These are phyloP conservation scores for Colletotrichum horii DNA, from an alignment of 2,329 filamentous ascomycete genomes.

Conservation along the genomic window DNA sequence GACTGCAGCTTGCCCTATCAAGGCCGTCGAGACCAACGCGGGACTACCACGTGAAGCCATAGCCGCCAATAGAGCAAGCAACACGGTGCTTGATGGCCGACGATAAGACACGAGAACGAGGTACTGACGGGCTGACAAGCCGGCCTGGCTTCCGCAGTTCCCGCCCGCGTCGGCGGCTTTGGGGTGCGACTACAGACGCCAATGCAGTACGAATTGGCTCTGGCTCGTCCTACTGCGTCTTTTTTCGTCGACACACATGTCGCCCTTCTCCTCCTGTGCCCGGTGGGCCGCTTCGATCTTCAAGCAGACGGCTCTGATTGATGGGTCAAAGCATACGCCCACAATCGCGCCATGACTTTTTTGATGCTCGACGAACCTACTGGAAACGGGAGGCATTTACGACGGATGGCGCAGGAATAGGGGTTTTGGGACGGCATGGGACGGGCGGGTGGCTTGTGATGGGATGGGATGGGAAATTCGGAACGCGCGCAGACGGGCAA, in stretches of 20 bases:
- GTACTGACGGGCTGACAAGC: neutral
- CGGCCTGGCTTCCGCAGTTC: neutral
- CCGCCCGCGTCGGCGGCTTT: neutral
- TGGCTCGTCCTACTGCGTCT: neutral
- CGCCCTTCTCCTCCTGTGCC: neutral
- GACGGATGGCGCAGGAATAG: neutral
- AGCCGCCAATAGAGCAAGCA: constrained; percentile 7
- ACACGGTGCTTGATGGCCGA: neutral
- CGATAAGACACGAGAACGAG: neutral
- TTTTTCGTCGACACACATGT: neutral
- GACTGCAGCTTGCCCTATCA: neutral
- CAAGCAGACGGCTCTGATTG: neutral
- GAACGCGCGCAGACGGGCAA: neutral
- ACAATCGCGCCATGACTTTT: constrained; percentile 11
- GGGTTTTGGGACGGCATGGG: neutral
- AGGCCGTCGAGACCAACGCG: neutral
- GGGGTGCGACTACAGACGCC: neutral
- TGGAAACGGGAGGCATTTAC: constrained; percentile 1
- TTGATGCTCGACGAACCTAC: constrained; percentile 11
- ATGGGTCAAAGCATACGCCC: neutral
- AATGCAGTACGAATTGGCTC: neutral
- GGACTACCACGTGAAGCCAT: neutral
- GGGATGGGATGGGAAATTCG: neutral
- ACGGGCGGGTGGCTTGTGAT: neutral
- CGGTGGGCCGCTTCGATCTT: neutral